Evolutionary conservation across 2,329 filamentous ascomycete species (phyloP).

Genomic region (Pseudovirgaria hyperparasitica): DNA sequence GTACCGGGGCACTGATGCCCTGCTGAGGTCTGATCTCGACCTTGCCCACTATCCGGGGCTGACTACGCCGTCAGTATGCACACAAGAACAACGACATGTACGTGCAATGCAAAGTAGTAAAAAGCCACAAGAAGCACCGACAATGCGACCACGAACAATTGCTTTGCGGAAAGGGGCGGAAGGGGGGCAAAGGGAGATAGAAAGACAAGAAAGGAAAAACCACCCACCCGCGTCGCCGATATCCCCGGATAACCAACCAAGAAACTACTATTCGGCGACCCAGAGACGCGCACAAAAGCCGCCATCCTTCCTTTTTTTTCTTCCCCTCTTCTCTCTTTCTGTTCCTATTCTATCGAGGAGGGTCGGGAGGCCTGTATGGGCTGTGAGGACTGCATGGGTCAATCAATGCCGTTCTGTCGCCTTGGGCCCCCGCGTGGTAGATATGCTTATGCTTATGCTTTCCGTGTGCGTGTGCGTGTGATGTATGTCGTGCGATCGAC

Average conservation of each 20-base stretch:
- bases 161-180: conserved; percentile 4
- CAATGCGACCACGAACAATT: conserved; percentile 1
- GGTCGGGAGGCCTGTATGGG: no score
- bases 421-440: no score
- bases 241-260: conserved; percentile 96
- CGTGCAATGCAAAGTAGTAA: not conserved
- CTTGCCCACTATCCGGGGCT: conserved; percentile 96
- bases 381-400: conserved; percentile 6
- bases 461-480: no score
- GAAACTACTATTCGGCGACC: conserved; percentile 93
- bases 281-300: conserved; percentile 89
- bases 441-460: no score
- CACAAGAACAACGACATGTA: not conserved
- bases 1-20: conserved; percentile 78
- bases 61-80: conserved; percentile 13
- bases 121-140: not conserved
- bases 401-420: no score
- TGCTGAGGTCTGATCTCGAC: conserved; percentile 86
- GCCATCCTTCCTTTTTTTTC: conserved; percentile 29
- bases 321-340: not conserved
- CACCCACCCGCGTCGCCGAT: conserved; percentile 84
- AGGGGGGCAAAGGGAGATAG: conserved; percentile 2
- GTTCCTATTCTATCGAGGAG: no score
- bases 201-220: not conserved
- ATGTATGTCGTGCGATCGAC: no score